Evolutionary conservation across 768 basidiomycete species (phyloP), one percentile per base, ranked within the genome.

Genomic region (Phaeolepiota aurea): DNA sequence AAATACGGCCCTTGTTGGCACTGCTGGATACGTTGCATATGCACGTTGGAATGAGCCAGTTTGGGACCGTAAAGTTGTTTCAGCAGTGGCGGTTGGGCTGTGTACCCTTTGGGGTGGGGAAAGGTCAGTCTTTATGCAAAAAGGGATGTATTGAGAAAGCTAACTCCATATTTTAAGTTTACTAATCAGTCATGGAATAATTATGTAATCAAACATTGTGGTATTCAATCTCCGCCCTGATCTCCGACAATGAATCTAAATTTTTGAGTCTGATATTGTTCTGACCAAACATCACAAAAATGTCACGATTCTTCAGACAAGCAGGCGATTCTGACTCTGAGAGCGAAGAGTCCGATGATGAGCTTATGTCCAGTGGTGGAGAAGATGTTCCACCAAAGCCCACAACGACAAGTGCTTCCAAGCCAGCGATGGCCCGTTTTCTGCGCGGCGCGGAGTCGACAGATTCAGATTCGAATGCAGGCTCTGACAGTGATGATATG

Each of bases 291-390:
- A n/a, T n/a, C n/a, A n/a, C n/a, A 28, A 53, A 34, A 35, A 90
- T 91, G 87, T 90, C 88, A 46, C 79, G 87, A 55, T 91, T 92
- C 68, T 90, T 91, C 69, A 80, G 84, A 68, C 76, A 79, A 67
- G 86, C 77, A 45, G 82, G 76, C 59, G 86, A 89, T 59, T 86
- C 84, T 38, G 87, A 89, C 53, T 79, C 76, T 12, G 81, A 82
- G 36, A 72, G 77, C 31, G 78, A 79, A 45, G 73, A 76, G 44
- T 83, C 79, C 32, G 84, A 87, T 45, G 83, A 87, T 58, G 84
- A 87, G 65, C 77, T 82, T 58, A 77, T 88, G 61, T 77, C 74
- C 54, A 80, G 79, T 49, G 80, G 74, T 38, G 87, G 79, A 40
- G 85, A 87, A 44, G 78, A 77, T 42, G 68, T 68, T 5, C 59